These are phyloP conservation scores for Chaetoceros muelleri DNA, from an alignment of 108 stramenopile species.

Conservation along the genomic window DNA sequence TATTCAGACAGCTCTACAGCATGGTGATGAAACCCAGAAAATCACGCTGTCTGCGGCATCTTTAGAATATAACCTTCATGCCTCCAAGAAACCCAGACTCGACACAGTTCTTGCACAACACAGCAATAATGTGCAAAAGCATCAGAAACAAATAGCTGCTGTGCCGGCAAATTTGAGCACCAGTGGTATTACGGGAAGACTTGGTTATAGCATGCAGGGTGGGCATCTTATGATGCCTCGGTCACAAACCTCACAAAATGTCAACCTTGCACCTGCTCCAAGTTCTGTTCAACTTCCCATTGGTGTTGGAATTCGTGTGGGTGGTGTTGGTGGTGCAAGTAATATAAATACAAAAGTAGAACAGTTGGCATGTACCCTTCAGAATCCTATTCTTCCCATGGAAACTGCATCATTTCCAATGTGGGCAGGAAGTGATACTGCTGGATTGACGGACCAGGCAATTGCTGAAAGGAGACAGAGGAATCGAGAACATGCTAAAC, in stretches of 20 bases:
- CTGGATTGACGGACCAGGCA: conserved; percentile 24
- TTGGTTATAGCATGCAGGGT: conserved; percentile 10
- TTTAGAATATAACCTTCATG: too few species aligned
- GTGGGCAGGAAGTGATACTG: conserved; percentile 3
- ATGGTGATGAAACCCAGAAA: too few species aligned
- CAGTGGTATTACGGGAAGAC: conserved; percentile 9
- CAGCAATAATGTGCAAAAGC: background rate
- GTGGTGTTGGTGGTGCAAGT: too few species aligned
- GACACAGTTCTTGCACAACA: too few species aligned
- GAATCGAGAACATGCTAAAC: conserved; percentile 96
- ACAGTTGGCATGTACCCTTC: too few species aligned
- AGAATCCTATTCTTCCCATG: conserved; percentile 9
- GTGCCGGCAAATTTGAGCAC: background rate
- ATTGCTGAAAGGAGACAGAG: conserved; percentile 77
- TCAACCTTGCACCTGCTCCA: background rate
- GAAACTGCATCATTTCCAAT: background rate
- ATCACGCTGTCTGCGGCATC: too few species aligned
- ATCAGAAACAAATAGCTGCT: conserved; percentile 1
- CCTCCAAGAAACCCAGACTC: too few species aligned
- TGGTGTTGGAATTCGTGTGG: conserved; percentile 52
- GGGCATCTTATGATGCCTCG: conserved; percentile 5
- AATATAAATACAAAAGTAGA: conserved; percentile 25
- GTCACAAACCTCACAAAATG: background rate
- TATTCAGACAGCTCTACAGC: conserved; percentile 1
- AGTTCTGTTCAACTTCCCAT: conserved; percentile 38